Base-by-base conservation (phyloP, 331 rosid genomes). In the Erythrophleum ivorense region DNA sequence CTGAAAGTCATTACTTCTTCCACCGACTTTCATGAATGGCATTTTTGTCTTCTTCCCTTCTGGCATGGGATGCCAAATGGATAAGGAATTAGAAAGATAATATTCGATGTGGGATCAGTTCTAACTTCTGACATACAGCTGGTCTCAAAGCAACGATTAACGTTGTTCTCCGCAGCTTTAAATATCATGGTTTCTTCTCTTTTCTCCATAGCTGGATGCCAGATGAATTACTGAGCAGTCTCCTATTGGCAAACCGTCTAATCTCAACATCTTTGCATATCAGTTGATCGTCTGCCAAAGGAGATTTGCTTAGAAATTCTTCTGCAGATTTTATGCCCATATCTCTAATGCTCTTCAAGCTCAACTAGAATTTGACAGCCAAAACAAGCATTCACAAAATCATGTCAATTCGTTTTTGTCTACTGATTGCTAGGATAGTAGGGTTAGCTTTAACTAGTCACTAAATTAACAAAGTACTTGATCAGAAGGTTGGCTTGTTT, bases 241-340 rank as follows among this genome's bases (percentile, higher is more conserved):
- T 76, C 77, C 69, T 58, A 24, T 81, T 81, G 85, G 76, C 76
- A 72, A 73, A 63, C 65, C 53, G 73, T 73, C 73, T 54, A 55
- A 15, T 70, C 15, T 31, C 76, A 50, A 19, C 55, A 21, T 46
- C 29, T 21, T 71, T 24, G 0, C 34, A 73, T 24, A 6, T 40
- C 4, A 76, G 50, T 72, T 15, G 41, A 58, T 48, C 1, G 58
- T 74, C 79, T 80, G 88, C 89, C 88, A 85, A 87, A 81, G 86
- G 88, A 84, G 86, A 85, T 87, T 82, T 87, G 87, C 81, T 70
- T 80, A 73, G 86, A 80, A 84, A 87, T 87, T 85, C 84, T 73
- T 14, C 50, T 85, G 80, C 83, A 64, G 31, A 73, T 76, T 33
- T 36, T 36, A 36, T 36, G 40, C 40, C 40, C 40, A 36, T 4